Conservation (phyloP, 2,329 filamentous ascomycete genomes). For the Talaromyces sp. region DNA sequence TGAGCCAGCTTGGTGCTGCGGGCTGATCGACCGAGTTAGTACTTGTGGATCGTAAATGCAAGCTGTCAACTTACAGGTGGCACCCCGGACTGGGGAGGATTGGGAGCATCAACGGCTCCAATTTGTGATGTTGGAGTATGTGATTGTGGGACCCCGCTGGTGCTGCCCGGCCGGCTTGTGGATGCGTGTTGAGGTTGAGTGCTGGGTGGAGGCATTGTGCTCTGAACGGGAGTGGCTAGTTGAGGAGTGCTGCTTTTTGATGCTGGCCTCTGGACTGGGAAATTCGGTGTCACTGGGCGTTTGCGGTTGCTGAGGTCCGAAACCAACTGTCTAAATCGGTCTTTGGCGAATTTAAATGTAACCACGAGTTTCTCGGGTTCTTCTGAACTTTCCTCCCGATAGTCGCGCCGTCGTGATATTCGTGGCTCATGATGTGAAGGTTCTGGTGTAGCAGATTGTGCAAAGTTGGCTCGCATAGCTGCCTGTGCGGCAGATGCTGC, state of each 20-base stretch:
- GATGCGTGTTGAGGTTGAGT: constrained; percentile 26
- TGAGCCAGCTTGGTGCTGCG: constrained; percentile 82
- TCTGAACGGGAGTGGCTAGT: constrained; percentile 50
- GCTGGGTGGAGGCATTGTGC: constrained; percentile 50
- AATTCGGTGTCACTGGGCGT: constrained; percentile 30
- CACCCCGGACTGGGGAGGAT: constrained; percentile 41
- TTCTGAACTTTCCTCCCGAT: constrained; percentile 74
- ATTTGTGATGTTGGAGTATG: constrained; percentile 35
- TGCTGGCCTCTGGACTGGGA: constrained; percentile 44
- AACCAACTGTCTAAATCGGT: constrained; percentile 66
- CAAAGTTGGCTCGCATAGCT: constrained; percentile 70
- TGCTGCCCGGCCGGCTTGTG: constrained; percentile 27
- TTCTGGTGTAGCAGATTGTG: constrained; percentile 88
- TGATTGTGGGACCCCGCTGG: constrained; percentile 25
- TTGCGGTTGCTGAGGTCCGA: constrained; percentile 51
- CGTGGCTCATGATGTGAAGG: constrained; percentile 64
- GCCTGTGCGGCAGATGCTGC: constrained; percentile 83
- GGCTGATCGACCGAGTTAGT: constrained; percentile 53
- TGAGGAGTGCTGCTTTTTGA: constrained; percentile 47
- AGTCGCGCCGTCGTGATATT: constrained; percentile 60
- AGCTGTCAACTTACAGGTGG: constrained; percentile 40
- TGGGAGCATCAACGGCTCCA: constrained; percentile 45
- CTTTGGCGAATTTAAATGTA: constrained; percentile 68
- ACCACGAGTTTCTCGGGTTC: constrained; percentile 69
- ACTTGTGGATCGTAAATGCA: neutral